Conservation (phyloP, 148 eudicot species). For the Nyssa sinensis region DNA sequence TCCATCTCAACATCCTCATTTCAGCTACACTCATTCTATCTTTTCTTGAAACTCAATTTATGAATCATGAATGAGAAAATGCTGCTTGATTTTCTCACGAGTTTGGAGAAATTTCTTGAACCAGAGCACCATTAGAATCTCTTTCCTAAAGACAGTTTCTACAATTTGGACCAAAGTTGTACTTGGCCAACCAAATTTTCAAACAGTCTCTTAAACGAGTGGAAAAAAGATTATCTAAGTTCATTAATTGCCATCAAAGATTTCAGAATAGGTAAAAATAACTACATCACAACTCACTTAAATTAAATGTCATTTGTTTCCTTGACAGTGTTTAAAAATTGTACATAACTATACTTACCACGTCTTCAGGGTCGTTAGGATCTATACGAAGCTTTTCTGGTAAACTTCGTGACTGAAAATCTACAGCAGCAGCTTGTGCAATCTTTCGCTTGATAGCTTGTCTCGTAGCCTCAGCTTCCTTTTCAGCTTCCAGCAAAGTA, state of each 20-base stretch:
- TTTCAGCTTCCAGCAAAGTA: conserved; percentile 78
- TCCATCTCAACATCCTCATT: too few species aligned
- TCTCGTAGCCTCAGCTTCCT: conserved; percentile 90
- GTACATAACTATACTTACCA: conserved; percentile 52
- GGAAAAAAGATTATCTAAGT: neutral
- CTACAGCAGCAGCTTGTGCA: conserved; percentile 79
- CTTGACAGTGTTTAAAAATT: conserved; percentile 52
- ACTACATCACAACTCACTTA: conserved; percentile 71
- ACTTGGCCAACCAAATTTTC: neutral
- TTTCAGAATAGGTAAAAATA: conserved; percentile 19
- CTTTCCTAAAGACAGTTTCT: neutral
- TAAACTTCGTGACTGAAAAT: conserved; percentile 58
- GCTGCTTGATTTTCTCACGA: too few species aligned
- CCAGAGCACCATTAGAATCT: neutral
- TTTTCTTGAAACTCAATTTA: too few species aligned
- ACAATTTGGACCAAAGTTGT: neutral
- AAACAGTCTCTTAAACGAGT: neutral
- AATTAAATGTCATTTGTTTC: conserved; percentile 76
- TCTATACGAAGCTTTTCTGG: conserved; percentile 89
- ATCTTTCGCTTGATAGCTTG: conserved; percentile 92
- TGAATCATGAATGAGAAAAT: too few species aligned
- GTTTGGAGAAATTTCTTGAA: too few species aligned
- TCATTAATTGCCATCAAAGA: neutral
- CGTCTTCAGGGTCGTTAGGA: conserved; percentile 94
- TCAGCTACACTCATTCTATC: too few species aligned